phyloP scores from a whole-genome alignment of 1,284 basidiomycete genomes.

The Amylostereum areolatum region DNA sequence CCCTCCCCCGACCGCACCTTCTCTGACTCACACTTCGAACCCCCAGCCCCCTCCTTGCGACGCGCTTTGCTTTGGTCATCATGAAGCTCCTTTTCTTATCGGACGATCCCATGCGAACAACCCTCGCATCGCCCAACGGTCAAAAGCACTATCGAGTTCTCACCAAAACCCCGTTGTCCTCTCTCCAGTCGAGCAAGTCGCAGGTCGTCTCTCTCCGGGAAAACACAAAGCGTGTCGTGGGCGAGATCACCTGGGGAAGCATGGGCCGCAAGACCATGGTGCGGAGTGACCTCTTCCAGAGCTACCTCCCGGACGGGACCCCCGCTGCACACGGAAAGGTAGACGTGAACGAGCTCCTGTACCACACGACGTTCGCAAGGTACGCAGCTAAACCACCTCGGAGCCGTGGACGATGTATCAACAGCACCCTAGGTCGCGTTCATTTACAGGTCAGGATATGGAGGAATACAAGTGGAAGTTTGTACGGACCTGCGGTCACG shows the following conservation, averaged over 20 bases:
- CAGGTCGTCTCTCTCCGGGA: slow-evolving; percentile 32
- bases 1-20: neutral
- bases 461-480: slow-evolving; percentile 46
- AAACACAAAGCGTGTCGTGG: slow-evolving; percentile 34
- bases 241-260: slow-evolving; percentile 42
- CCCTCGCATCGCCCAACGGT: slow-evolving; percentile 42
- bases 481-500: slow-evolving; percentile 26
- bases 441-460: slow-evolving; percentile 45
- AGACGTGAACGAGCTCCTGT: slow-evolving; percentile 36
- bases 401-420: neutral
- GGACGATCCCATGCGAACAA: slow-evolving; percentile 42
- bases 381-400: slow-evolving; percentile 22
- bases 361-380: slow-evolving; percentile 39
- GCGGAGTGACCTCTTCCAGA: slow-evolving; percentile 33
- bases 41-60: neutral
- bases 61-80: too few species aligned
- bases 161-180: slow-evolving; percentile 29
- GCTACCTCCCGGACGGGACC: slow-evolving; percentile 15
- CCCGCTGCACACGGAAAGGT: slow-evolving; percentile 13
- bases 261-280: slow-evolving; percentile 37
- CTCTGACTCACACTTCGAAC: neutral
- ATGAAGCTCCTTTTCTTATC: slow-evolving; percentile 48
- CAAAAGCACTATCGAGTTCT: slow-evolving; percentile 40
- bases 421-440: slow-evolving; percentile 31
- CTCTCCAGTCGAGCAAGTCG: slow-evolving; percentile 25